Conservation (phyloP, 306 rosid species). For the Abrus pulchellus region DNA sequence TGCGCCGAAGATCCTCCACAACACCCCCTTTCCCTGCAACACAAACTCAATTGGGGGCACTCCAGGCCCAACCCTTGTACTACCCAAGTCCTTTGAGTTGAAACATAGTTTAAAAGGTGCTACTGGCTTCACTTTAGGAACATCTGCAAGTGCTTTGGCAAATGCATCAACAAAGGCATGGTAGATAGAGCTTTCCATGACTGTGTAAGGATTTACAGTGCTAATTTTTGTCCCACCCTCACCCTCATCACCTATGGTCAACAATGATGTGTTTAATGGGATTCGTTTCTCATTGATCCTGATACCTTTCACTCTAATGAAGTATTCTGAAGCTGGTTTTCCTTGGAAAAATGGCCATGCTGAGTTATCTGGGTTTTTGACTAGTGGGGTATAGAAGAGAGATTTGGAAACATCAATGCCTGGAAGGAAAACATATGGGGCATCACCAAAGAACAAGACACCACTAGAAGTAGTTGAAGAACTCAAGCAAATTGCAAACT, state of each 20-base stretch:
- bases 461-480: slow-evolving; percentile 42
- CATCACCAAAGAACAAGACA: slow-evolving; percentile 49
- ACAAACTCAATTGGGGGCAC: slow-evolving; percentile 60
- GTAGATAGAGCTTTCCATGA: slow-evolving; percentile 56
- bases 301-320: slow-evolving; percentile 56
- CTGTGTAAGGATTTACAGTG: slow-evolving; percentile 52
- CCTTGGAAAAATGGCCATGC: slow-evolving; percentile 12
- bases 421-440: slow-evolving; percentile 51
- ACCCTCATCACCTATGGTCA: slow-evolving; percentile 51
- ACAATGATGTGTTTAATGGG: slow-evolving; percentile 34
- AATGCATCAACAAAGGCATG: slow-evolving; percentile 43
- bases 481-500: slow-evolving; percentile 60
- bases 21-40: slow-evolving; percentile 48
- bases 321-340: slow-evolving; percentile 49
- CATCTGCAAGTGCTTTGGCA: background rate
- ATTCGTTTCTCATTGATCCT: slow-evolving; percentile 42
- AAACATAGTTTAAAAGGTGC: slow-evolving; percentile 58
- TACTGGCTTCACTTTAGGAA: slow-evolving; percentile 47
- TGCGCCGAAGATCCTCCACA: slow-evolving; percentile 53
- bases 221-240: slow-evolving; percentile 66
- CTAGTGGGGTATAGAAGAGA: slow-evolving; percentile 52
- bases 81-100: background rate
- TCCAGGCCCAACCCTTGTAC: slow-evolving; percentile 28
- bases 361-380: slow-evolving; percentile 54
- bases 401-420: slow-evolving; percentile 45